These are phyloP conservation scores for Hypoxylon cercidicola DNA, from an alignment of 495 filamentous ascomycete genomes.

Conservation along the genomic window DNA sequence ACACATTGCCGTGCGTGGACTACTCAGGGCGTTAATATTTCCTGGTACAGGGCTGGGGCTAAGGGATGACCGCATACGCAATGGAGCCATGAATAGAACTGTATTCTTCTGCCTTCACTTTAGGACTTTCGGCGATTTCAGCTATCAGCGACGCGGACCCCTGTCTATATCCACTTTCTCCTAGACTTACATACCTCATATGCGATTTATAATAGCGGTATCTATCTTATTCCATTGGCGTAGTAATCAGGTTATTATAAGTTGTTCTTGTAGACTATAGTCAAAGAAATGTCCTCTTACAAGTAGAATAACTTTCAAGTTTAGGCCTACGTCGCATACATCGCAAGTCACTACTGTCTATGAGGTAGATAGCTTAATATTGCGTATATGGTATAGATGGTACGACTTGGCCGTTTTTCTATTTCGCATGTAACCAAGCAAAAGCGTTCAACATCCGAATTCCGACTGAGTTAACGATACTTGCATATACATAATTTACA, in stretches of 20 bases:
- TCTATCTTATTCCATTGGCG: constrained; percentile 2
- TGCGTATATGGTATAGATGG: too few species aligned
- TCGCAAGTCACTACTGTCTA: too few species aligned
- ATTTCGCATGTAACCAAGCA: too few species aligned
- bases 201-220: background rate
- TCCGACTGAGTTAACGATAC: background rate
- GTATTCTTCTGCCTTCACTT: background rate
- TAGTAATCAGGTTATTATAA: too few species aligned
- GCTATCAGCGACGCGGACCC: constrained; percentile 3
- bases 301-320: too few species aligned
- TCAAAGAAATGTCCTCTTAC: too few species aligned
- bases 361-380: too few species aligned
- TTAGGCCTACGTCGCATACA: too few species aligned
- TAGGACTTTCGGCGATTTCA: background rate
- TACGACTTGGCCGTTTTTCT: too few species aligned
- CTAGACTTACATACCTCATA: background rate
- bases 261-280: too few species aligned
- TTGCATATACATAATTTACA: constrained; percentile 2
- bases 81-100: background rate
- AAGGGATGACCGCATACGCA: constrained; percentile 31
- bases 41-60: background rate
- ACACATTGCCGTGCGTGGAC: background rate
- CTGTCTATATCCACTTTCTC: background rate
- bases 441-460: background rate
- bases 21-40: background rate